Evolutionary conservation across 495 filamentous ascomycete genomes (phyloP), one percentile per base, ranked within the genome.

Genomic region (Aspergillus egyptiacus): DNA sequence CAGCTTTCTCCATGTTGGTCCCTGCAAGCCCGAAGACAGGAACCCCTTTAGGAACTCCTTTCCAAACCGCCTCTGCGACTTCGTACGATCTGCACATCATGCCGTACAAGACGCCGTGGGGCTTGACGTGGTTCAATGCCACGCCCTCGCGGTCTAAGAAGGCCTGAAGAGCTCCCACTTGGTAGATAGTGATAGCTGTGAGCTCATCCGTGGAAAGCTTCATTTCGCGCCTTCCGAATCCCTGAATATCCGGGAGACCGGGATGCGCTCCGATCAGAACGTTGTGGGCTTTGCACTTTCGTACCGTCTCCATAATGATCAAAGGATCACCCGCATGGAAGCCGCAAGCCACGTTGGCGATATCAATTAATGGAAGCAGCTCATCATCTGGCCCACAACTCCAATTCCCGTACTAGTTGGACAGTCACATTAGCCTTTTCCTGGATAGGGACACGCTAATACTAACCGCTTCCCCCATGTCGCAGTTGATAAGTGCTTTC

Each of bases 321-420:
- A 79, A 51, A 2, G 81, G 80, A 50, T 83, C 78, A 17, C 79
- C 43, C 19, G 42, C 36, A 15, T 81, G 80, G 55, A 82, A 81
- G 5, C 78, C 80, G 54, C 80, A 83, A 3, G 80, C 80, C 8
- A 83, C 55, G 51, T 84, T 83, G n/a, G 80, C 81, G 48, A 76
- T 70, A 49, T 82, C 79, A 51, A 83, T 75, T 39, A 76, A 53
- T 18, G 73, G 74, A 24, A 83, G 73, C 13, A 83, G 67, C 25
- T 82, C 77, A 13, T 74, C 71, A 46, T 84, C 80, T 6, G 80
- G 78, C 20, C 71, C 72, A 55, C 63, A 55, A 10, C 53, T 58
- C 61, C 61, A 77, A 51, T 75, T 75, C 24, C 71, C 73, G 48
- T 68, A 75, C 22, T 60, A 37, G 20, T 10, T 20, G n/a, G 15